phyloP scores from a whole-genome alignment of 768 basidiomycete species.

The Podaxis carcinomalis region DNA sequence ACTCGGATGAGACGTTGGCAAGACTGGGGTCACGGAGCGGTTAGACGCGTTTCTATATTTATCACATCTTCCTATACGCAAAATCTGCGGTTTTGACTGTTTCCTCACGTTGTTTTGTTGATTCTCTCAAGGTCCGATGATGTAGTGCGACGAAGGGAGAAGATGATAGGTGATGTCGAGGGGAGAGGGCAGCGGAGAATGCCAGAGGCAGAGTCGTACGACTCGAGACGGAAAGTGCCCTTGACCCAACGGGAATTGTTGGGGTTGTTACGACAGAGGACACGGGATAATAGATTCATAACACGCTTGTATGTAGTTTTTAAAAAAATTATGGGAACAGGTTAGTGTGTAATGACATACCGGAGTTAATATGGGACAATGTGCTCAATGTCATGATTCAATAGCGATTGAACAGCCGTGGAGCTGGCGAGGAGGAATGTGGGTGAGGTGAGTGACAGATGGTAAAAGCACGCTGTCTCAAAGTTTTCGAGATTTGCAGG shows the following conservation, averaged over 20 bases:
- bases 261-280: conserved; percentile 1
- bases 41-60: conserved; percentile 35
- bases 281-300: background rate
- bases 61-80: conserved; percentile 1
- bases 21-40: conserved; percentile 71
- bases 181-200: background rate
- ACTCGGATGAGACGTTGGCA: conserved; percentile 75
- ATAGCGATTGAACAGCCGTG: background rate
- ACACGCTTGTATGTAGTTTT: conserved; percentile 5
- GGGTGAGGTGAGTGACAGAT: background rate
- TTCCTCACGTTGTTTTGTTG: conserved; percentile 17
- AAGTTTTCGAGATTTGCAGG: background rate
- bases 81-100: conserved; percentile 14
- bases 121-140: conserved; percentile 40
- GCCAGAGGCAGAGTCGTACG: background rate
- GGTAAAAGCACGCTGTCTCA: conserved; percentile 1
- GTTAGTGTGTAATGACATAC: background rate
- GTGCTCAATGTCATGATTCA: background rate
- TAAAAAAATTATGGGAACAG: background rate
- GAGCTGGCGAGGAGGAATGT: background rate
- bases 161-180: background rate
- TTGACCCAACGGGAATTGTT: background rate
- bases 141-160: conserved; percentile 23
- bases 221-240: background rate
- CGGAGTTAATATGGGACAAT: background rate